phyloP scores from a whole-genome alignment of 1,139 yeast genomes.

The Yamadazyma sp. region DNA sequence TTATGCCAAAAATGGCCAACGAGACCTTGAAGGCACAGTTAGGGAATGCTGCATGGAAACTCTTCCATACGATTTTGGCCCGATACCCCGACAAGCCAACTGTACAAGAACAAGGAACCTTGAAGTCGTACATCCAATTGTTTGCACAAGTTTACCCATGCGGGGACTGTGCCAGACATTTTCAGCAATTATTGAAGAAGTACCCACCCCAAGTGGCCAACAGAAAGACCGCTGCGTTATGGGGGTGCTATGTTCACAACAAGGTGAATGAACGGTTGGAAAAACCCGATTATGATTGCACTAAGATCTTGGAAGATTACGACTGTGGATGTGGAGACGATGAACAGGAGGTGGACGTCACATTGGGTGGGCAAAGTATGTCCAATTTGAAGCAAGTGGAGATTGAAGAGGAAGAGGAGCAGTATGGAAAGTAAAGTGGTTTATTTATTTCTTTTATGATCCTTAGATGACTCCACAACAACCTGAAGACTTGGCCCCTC shows the following conservation, averaged over 20 bases:
- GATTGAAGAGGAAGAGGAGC: conserved; percentile 43
- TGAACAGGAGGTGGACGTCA: conserved; percentile 45
- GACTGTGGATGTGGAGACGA: conserved; percentile 95
- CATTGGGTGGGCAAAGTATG: conserved; percentile 36
- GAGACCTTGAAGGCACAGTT: conserved; percentile 63
- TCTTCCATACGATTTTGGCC: conserved; percentile 85
- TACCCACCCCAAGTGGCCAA: conserved; percentile 84
- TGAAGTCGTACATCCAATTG: conserved; percentile 51
- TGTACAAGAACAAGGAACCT: conserved; percentile 58
- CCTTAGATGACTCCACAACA: conserved; percentile 42
- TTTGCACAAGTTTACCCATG: conserved; percentile 87
- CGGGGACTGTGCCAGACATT: conserved; percentile 95
- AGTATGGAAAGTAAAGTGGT: conserved; percentile 33
- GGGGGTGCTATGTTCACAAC: conserved; percentile 98
- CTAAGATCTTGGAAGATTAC: conserved; percentile 80
- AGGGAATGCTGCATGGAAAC: conserved; percentile 88
- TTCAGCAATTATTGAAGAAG: conserved; percentile 61
- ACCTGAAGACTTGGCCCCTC: conserved; percentile 19
- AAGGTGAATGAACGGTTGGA: conserved; percentile 70
- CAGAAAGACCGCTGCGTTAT: conserved; percentile 80
- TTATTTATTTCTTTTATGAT: conserved; percentile 2
- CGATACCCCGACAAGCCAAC: conserved; percentile 86
- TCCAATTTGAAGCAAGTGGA: conserved; percentile 43
- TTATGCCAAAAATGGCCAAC: conserved; percentile 85
- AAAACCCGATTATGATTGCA: conserved; percentile 79